These are phyloP conservation scores for Pestalotiopsis sp. DNA, from an alignment of 2,329 filamentous ascomycete genomes.

Conservation along the genomic window DNA sequence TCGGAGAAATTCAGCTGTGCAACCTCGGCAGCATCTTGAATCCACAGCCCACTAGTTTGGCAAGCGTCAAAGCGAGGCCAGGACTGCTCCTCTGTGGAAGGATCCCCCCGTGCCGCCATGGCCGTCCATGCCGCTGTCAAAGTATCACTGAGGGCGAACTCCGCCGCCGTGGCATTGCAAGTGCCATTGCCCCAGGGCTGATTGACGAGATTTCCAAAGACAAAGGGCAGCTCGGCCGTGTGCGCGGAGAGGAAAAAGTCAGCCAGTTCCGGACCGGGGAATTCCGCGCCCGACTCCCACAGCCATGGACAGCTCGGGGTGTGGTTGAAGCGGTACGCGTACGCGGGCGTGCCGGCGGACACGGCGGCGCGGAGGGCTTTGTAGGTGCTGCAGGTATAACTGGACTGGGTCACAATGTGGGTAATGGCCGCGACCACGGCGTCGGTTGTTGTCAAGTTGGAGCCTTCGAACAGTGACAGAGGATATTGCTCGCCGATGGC, in stretches of 20 bases:
- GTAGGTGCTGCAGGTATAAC: background rate
- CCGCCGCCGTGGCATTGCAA: background rate
- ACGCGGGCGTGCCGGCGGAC: background rate
- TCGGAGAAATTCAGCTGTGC: background rate
- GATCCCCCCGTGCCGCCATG: background rate
- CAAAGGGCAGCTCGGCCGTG: constrained; percentile 3
- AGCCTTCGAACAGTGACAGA: background rate
- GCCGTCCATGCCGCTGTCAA: background rate
- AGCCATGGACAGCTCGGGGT: background rate
- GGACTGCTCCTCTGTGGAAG: background rate
- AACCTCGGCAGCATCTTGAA: background rate
- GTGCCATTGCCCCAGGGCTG: background rate
- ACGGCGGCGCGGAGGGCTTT: background rate
- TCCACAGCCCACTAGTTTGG: background rate
- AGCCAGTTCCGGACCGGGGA: background rate
- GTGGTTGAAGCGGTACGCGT: background rate
- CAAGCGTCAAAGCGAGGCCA: background rate
- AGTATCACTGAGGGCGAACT: background rate
- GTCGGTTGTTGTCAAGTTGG: background rate
- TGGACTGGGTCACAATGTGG: background rate
- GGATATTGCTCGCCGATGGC: background rate
- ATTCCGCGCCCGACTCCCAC: background rate
- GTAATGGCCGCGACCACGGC: background rate
- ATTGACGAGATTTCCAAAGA: background rate
- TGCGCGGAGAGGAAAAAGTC: background rate